phyloP scores from a whole-genome alignment of 192 early-diverging fungal genomes.

The Gorgonomyces haynaldii region DNA sequence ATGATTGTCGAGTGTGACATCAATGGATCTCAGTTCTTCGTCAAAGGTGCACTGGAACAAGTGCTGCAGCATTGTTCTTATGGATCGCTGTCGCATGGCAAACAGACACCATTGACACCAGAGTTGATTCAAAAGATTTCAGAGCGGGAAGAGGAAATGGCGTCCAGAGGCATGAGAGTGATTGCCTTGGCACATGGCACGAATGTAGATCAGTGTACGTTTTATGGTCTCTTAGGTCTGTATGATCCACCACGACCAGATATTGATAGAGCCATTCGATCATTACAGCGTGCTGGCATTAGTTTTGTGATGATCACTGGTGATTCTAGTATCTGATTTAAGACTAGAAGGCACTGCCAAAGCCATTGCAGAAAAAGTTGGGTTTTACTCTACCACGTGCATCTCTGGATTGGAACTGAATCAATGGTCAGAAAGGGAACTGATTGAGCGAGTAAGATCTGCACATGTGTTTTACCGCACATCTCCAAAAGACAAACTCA shows the following conservation, averaged over 20 bases:
- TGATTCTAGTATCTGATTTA: conserved; percentile 53
- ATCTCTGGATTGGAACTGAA: conserved; percentile 39
- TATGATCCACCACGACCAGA: conserved; percentile 82
- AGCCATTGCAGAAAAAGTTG: conserved; percentile 76
- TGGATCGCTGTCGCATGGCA: conserved; percentile 43
- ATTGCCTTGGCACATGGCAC: conserved; percentile 71
- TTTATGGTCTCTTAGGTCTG: conserved; percentile 81
- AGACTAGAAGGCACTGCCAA: conserved; percentile 66
- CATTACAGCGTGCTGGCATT: conserved; percentile 66
- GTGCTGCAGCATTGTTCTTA: conserved; percentile 61
- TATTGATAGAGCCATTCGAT: conserved; percentile 61
- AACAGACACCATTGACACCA: conserved; percentile 40
- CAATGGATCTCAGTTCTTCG: conserved; percentile 31
- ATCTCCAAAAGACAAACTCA: conserved; percentile 79
- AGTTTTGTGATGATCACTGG: conserved; percentile 97
- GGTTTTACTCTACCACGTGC: conserved; percentile 45
- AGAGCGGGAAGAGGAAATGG: conserved; percentile 52
- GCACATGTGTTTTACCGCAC: conserved; percentile 57
- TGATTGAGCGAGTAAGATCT: conserved; percentile 20
- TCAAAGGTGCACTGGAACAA: conserved; percentile 82
- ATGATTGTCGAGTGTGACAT: conserved; percentile 66
- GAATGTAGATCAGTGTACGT: conserved; percentile 40
- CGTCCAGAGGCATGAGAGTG: conserved; percentile 70
- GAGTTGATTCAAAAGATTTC: conserved; percentile 42
- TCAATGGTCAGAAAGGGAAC: conserved; percentile 16